A percentile compares a stretch with the other conserved stretches of the same genome.
phyloP scores from a whole-genome alignment of 345 rosid genomes.

The Jatropha curcas region DNA sequence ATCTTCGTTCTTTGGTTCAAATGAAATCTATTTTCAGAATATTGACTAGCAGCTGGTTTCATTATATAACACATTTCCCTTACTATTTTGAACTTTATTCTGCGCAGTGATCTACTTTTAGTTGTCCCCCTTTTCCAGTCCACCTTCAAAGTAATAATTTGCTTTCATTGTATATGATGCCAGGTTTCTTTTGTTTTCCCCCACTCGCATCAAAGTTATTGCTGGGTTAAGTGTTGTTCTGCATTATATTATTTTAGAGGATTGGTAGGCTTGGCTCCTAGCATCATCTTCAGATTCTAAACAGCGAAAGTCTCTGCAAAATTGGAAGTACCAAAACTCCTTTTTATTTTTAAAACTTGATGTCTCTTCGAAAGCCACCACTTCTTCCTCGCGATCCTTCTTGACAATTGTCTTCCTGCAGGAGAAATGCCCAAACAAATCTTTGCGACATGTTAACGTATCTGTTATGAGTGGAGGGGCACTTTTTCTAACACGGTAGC shows the following conservation, averaged over 20 bases:
- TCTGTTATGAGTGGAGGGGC: slow-evolving; percentile 84
- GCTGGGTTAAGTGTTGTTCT: background rate
- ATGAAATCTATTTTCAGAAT: no score
- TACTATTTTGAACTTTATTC: no score
- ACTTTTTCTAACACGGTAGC: slow-evolving; percentile 68
- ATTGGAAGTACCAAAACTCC: background rate
- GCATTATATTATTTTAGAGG: background rate
- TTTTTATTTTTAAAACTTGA: background rate
- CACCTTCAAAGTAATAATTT: background rate
- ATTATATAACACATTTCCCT: no score
- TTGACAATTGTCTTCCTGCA: slow-evolving; percentile 87
- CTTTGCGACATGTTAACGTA: slow-evolving; percentile 66
- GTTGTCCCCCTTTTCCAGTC: background rate
- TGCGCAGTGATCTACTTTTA: no score
- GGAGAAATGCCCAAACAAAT: slow-evolving; percentile 92
- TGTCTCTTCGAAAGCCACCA: slow-evolving; percentile 63
- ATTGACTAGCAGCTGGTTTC: no score
- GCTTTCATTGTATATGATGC: no score
- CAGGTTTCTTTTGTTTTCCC: background rate
- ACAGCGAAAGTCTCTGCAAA: background rate
- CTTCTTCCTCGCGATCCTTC: slow-evolving; percentile 71
- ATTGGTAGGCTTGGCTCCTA: background rate
- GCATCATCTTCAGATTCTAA: background rate
- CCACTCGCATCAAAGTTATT: background rate
- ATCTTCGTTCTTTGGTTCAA: no score